Base-by-base conservation (phyloP, 2,329 filamentous ascomycete genomes). In the Aureobasidium subglaciale region DNA sequence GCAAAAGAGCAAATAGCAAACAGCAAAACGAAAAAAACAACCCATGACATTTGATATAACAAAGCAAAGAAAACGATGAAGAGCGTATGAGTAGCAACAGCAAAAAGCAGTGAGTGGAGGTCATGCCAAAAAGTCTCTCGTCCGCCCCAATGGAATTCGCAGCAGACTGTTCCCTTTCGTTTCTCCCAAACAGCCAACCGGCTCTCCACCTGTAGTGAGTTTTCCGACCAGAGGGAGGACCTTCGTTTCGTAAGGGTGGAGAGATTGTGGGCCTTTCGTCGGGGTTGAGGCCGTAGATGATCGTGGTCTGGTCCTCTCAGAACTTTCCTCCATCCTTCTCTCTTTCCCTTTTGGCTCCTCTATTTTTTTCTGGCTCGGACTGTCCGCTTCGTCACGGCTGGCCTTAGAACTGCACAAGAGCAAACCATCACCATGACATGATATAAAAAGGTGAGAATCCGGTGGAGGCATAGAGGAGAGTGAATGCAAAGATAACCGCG, bases 401-500 rank as follows among this genome's bases (percentile, higher is more conserved):
- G 43, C 20, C 30, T 48, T 35, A 35, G 43, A 48, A 48, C 30
- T 48, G 46, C 46, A 50, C 46, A 20, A 37, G 29, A 34, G 38
- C 35, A 35, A 52, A 40, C 48, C 48, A 52, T 52, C 48, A 52
- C 35, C 48, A 52, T 52, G 35, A 52, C 48, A 52, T 30, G 34
- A 38, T 18, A 50, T 29, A 38, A 37, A 38, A 37, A 38, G 46
- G 34, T 27, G 34, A 30, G 48, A 18, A 37, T 52, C 34, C 34
- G 32, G 48, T 40, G 48, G 27, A 32, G n/a, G 48, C 48, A 38
- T 32, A 52, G 35, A 41, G 25, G 25, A 41, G 37, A 52, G 15
- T 52, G 48, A 52, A 52, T 52, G 48, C 48, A 52, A 52, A 52
- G 48, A 52, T 52, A 52, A 32, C 50, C 50, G 37, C 50, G 50